Conservation (phyloP, 2,329 filamentous ascomycete species). For the Orbilia ellipsospora region DNA sequence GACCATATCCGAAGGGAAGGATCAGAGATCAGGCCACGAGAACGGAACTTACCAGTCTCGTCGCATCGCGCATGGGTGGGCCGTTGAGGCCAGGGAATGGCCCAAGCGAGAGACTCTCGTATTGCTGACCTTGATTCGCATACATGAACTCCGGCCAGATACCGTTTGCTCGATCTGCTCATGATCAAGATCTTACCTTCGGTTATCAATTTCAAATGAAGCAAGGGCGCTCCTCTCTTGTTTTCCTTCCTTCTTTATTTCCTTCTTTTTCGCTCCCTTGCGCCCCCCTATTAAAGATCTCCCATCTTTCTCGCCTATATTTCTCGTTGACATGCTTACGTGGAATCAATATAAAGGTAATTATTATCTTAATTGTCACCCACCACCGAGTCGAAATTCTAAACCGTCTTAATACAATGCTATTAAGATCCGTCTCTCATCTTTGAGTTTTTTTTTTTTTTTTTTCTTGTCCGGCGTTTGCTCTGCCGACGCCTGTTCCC, state of each 20-base stretch:
- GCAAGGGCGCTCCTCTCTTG: constrained; percentile 20
- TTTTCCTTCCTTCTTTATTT: constrained; percentile 6
- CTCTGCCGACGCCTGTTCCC: constrained; percentile 40
- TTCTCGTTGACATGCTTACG: no score
- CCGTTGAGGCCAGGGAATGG: constrained; percentile 44
- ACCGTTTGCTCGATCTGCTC: constrained; percentile 55
- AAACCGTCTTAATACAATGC: neutral
- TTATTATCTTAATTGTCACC: neutral
- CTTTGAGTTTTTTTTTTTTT: no score
- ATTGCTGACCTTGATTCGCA: constrained; percentile 55
- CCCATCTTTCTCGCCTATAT: no score
- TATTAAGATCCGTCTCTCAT: constrained; percentile 9
- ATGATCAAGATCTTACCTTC: constrained; percentile 55
- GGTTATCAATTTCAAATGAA: constrained; percentile 54
- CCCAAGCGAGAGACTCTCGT: constrained; percentile 54
- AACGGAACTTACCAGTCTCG: constrained; percentile 43
- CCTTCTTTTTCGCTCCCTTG: constrained; percentile 4
- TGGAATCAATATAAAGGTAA: neutral
- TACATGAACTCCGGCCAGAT: constrained; percentile 48
- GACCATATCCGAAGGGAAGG: neutral
- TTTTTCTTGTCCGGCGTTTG: neutral
- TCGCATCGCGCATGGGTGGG: constrained; percentile 7
- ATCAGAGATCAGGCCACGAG: constrained; percentile 43
- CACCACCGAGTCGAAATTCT: neutral
- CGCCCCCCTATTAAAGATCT: neutral